phyloP scores from a whole-genome alignment of 2,329 filamentous ascomycete species.

The Penicillium sp. region DNA sequence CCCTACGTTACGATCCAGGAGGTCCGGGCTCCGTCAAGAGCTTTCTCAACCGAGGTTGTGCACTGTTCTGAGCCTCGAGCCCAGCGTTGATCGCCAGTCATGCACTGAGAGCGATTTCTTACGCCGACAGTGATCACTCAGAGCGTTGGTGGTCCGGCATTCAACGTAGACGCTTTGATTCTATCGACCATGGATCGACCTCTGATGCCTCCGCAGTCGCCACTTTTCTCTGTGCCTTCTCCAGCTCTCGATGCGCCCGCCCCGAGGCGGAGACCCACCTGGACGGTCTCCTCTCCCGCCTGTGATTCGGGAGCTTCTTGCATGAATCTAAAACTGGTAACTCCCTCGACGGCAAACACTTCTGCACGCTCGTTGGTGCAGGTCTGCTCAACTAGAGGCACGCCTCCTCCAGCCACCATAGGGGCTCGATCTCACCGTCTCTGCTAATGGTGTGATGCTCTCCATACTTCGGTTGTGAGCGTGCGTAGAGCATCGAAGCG shows the following conservation, averaged over 20 bases:
- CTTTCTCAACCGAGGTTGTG: too few species aligned
- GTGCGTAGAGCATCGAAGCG: conserved; percentile 8
- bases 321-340: conserved; percentile 18
- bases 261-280: conserved; percentile 9
- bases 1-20: too few species aligned
- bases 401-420: conserved; percentile 19
- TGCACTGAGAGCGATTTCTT: too few species aligned
- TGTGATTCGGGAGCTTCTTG: conserved; percentile 23
- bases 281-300: conserved; percentile 5
- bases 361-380: conserved; percentile 29
- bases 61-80: too few species aligned
- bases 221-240: conserved; percentile 1
- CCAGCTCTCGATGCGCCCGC: conserved; percentile 2
- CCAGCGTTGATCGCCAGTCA: too few species aligned
- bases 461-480: conserved; percentile 15
- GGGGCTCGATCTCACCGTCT: conserved; percentile 24
- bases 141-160: too few species aligned
- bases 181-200: neutral
- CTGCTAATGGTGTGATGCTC: conserved; percentile 27
- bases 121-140: too few species aligned
- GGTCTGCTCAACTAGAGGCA: conserved; percentile 15
- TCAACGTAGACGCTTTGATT: too few species aligned
- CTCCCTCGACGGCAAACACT: conserved; percentile 9
- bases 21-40: too few species aligned
- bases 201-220: neutral